Base-by-base conservation (phyloP, 1,284 basidiomycete genomes). In the Cystobasidium sp. region DNA sequence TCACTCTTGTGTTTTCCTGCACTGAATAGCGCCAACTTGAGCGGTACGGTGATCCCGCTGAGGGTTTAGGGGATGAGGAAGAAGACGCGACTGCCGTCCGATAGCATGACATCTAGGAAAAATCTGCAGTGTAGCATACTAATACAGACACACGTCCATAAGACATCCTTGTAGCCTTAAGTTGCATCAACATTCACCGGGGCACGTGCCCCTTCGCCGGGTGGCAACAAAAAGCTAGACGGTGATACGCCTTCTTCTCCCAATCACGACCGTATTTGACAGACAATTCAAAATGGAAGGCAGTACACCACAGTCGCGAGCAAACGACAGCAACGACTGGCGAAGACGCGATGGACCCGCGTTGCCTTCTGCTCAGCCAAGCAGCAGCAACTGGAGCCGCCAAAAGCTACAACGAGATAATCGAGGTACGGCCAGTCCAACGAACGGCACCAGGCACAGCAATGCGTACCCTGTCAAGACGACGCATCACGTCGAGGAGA, bases 21-120 rank as follows among this genome's bases (percentile, higher is more conserved):
- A 37, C 37, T 31, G 16, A 14, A 12, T 44, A 68, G 66, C 68
- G 68, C 18, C 55, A 69, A 52, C 43, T 69, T 20, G 68, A 14
- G 10, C 55, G 55, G 10, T 58, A 69, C 55, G 68, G 68, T 47
- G 68, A 69, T 41, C 55, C 68, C 12, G 52, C 68, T 16, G 68
- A 69, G 6, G 56, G 56, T 18, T 20, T 39, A 5, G 22, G 24
- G 6, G n/a, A 56, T 20, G 49, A 61, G 10, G 55, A 69, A 37
- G 55, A 61, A 39, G 39, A 52, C 37, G 44, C 12, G 53, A 22
- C 22, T 9, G 16, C 7, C 56, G 8, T 49, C n/a, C 56, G 43
- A 9, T 43, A 39, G 3, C 55, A 61, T 39, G 9, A 16, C 37
- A 44, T 47, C 37, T 58, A 58, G 67, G 20, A 67, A 24, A 39